Conservation (phyloP, 352 stramenopile genomes). For the Phytophthora constricta region DNA sequence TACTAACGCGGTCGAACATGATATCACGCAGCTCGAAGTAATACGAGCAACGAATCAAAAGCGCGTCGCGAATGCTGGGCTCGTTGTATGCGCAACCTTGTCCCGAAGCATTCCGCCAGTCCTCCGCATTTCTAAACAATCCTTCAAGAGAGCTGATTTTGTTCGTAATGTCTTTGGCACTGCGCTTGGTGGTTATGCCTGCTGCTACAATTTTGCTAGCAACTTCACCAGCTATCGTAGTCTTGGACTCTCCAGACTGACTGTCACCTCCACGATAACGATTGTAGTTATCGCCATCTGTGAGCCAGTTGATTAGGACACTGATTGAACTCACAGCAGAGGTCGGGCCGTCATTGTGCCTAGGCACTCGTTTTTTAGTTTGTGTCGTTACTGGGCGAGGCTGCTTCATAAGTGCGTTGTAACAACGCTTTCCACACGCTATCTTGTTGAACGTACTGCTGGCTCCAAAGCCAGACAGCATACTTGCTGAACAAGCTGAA, state of each 20-base stretch:
- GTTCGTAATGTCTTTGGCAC: background rate
- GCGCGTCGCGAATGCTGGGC: background rate
- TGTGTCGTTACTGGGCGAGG: background rate
- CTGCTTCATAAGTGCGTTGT: constrained; percentile 11
- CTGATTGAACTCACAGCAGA: background rate
- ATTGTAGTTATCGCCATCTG: background rate
- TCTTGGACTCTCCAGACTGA: background rate
- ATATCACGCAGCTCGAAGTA: constrained; percentile 17
- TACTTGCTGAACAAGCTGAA: background rate
- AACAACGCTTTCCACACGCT: constrained; percentile 14
- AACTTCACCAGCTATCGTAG: background rate
- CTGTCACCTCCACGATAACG: background rate
- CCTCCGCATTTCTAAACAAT: background rate
- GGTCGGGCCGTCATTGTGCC: constrained; percentile 8
- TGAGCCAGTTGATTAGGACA: background rate
- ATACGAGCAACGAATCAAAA: constrained; percentile 8
- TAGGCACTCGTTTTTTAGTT: background rate
- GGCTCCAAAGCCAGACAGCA: constrained; percentile 7
- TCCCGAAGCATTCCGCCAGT: background rate
- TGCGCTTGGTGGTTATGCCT: background rate
- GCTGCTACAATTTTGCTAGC: background rate
- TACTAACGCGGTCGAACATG: constrained; percentile 3
- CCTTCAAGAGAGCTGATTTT: background rate
- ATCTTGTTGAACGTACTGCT: constrained; percentile 1
- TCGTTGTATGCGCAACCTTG: constrained; percentile 4